Conservation (phyloP, 2,329 filamentous ascomycete genomes). For the Trichophyton simii region DNA sequence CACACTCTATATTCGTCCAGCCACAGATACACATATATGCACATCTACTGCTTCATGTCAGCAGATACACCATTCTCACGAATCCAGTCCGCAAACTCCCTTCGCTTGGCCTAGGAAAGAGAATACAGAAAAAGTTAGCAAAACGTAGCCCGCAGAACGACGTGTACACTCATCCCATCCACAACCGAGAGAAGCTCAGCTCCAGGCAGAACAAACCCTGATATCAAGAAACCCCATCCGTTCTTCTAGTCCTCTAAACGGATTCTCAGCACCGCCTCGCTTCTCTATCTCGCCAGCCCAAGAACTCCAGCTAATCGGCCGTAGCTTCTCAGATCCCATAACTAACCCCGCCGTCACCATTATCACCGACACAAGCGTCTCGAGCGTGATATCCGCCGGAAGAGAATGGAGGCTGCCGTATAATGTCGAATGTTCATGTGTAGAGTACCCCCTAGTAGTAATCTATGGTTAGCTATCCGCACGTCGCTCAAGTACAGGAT, state of each 20-base stretch:
- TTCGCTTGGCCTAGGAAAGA: conserved; percentile 45
- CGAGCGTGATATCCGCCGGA: conserved; percentile 75
- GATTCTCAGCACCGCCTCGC: conserved; percentile 58
- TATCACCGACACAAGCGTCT: conserved; percentile 68
- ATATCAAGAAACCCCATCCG: conserved; percentile 80
- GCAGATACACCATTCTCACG: conserved; percentile 25
- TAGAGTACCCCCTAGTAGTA: conserved; percentile 74
- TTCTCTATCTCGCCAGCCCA: conserved; percentile 61
- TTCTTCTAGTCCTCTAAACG: conserved; percentile 66
- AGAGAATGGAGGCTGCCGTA: conserved; percentile 50
- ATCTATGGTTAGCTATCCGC: background rate
- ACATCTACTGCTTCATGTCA: background rate
- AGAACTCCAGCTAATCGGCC: conserved; percentile 77
- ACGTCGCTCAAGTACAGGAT: background rate
- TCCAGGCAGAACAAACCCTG: conserved; percentile 42
- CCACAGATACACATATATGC: background rate
- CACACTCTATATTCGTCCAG: background rate
- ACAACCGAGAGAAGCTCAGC: no score
- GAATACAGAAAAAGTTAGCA: background rate
- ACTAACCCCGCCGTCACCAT: conserved; percentile 77
- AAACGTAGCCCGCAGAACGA: background rate
- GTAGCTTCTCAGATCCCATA: conserved; percentile 59
- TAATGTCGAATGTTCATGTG: conserved; percentile 76
- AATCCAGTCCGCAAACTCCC: conserved; percentile 67
- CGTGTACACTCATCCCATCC: no score